Conservation (phyloP, 306 rosid genomes). For the Castanea sativa region DNA sequence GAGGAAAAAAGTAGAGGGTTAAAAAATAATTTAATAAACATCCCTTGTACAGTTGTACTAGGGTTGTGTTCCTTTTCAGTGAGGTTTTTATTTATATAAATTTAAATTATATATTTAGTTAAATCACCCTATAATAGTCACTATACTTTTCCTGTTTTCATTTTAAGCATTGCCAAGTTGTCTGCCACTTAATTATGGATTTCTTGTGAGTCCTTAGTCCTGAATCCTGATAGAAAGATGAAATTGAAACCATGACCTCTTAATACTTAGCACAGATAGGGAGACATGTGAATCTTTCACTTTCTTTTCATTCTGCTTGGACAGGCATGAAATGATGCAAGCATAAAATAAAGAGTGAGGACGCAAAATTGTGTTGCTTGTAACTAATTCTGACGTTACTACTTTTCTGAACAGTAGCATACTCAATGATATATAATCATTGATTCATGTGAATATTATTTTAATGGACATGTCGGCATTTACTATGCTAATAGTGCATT, state of each 20-base stretch:
- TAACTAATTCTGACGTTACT: neutral
- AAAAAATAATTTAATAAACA: too few relatives aligned
- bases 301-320: neutral
- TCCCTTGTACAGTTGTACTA: too few relatives aligned
- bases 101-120: neutral
- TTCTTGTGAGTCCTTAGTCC: neutral
- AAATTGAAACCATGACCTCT: neutral
- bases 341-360: neutral
- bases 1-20: too few relatives aligned
- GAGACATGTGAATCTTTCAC: neutral
- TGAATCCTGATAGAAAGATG: neutral
- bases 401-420: neutral
- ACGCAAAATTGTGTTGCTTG: neutral
- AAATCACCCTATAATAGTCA: neutral
- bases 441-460: neutral
- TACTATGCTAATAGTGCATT: fast-evolving
- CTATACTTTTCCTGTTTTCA: neutral
- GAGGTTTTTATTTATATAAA: too few relatives aligned
- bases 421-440: neutral
- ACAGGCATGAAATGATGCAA: neutral
- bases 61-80: too few relatives aligned
- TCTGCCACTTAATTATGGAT: neutral
- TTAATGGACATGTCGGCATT: fast-evolving
- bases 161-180: neutral
- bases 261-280: neutral